These are phyloP conservation scores for Gynochthodes officinalis DNA, from an alignment of 257 asterid species.

Conservation along the genomic window DNA sequence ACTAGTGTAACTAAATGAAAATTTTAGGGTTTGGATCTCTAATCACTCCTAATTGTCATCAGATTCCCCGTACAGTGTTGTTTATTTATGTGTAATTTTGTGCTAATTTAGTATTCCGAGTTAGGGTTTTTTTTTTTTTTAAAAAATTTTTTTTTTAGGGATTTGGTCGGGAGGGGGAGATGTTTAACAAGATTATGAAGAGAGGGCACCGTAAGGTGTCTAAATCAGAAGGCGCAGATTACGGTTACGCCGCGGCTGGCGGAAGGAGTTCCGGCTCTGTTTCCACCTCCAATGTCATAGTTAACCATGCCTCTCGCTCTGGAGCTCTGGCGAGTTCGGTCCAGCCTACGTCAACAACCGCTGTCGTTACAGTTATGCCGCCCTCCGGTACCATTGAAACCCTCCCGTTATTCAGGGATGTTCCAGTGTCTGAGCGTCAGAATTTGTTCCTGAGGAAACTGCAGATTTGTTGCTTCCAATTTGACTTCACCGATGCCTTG, in stretches of 20 bases:
- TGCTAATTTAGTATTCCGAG: constrained; percentile 10
- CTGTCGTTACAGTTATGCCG: constrained; percentile 20
- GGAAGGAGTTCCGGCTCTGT: constrained; percentile 39
- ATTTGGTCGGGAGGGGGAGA: constrained; percentile 21
- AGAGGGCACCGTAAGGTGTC: constrained; percentile 45
- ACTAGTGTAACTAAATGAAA: background rate
- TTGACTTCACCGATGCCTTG: constrained; percentile 53
- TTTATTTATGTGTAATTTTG: background rate
- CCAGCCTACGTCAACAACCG: constrained; percentile 17
- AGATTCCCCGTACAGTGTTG: background rate
- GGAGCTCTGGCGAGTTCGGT: constrained; percentile 23
- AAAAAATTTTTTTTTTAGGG: too few species aligned
- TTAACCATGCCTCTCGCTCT: constrained; percentile 45
- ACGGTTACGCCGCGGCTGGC: constrained; percentile 22
- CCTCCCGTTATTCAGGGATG: constrained; percentile 65
- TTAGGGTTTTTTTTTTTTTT: constrained; percentile 52
- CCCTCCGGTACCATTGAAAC: constrained; percentile 45
- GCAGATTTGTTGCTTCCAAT: constrained; percentile 52
- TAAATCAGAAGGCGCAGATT: constrained; percentile 37
- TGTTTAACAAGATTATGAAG: constrained; percentile 46
- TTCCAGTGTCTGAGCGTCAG: constrained; percentile 55
- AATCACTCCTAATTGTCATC: constrained; percentile 11
- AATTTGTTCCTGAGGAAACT: constrained; percentile 53
- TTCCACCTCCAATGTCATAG: constrained; percentile 45
- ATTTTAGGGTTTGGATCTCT: constrained; percentile 17